These are phyloP conservation scores for Creolimax fragrantissima DNA, from an alignment of 78 protist genomes.

Conservation along the genomic window DNA sequence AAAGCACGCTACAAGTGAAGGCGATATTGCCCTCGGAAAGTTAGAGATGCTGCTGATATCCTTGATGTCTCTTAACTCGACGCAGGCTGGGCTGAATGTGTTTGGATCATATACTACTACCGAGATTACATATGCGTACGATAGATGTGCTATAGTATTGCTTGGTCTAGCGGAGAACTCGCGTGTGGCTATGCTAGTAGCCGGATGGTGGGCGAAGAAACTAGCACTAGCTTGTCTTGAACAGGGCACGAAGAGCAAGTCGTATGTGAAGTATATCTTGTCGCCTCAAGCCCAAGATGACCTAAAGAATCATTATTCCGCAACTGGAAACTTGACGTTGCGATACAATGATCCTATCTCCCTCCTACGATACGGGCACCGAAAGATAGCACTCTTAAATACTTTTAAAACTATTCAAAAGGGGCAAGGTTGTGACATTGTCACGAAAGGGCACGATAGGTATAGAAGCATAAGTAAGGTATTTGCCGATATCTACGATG, in stretches of 20 bases:
- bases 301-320: background rate
- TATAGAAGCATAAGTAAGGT: too few species aligned
- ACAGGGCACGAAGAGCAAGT: background rate
- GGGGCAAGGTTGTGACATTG: background rate
- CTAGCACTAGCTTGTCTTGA: background rate
- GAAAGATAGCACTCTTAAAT: background rate
- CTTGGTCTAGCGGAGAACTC: background rate
- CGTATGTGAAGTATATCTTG: background rate
- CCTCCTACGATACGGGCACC: background rate
- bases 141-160: background rate
- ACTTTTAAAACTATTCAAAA: background rate
- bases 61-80: background rate
- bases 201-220: background rate
- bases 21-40: background rate
- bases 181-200: background rate
- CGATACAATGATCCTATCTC: too few species aligned
- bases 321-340: too few species aligned
- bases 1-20: background rate
- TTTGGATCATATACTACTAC: background rate
- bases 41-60: background rate
- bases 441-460: background rate
- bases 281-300: background rate
- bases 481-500: background rate
- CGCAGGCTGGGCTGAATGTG: background rate
- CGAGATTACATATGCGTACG: background rate